phyloP scores from a whole-genome alignment of 2,329 filamentous ascomycete species.

The Cadophora luteo-olivacea region DNA sequence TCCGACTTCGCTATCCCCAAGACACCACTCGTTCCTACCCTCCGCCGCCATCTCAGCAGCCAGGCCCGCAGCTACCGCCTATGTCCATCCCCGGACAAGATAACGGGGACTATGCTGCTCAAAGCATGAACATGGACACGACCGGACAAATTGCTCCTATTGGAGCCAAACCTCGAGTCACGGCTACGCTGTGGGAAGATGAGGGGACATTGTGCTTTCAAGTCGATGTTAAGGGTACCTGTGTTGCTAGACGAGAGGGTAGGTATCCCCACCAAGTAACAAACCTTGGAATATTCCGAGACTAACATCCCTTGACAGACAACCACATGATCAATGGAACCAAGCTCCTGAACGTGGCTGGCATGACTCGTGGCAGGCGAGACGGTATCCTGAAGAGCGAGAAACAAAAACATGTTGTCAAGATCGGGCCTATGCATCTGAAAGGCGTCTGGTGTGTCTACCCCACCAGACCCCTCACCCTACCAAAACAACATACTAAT shows the following conservation, averaged over 20 bases:
- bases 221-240: conserved; percentile 93
- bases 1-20: conserved; percentile 37
- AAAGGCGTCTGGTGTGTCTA: conserved; percentile 88
- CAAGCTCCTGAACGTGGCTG: conserved; percentile 92
- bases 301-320: conserved; percentile 57
- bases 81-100: conserved; percentile 29
- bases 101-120: conserved; percentile 23
- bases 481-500: not conserved
- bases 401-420: conserved; percentile 94
- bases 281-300: not conserved
- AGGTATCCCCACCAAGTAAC: conserved; percentile 41
- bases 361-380: conserved; percentile 93
- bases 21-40: conserved; percentile 28
- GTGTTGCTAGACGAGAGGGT: conserved; percentile 93
- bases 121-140: conserved; percentile 59
- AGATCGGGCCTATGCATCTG: conserved; percentile 97
- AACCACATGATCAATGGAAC: conserved; percentile 99
- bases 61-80: conserved; percentile 31
- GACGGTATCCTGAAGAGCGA: conserved; percentile 97
- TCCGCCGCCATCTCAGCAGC: conserved; percentile 23
- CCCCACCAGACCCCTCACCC: not conserved
- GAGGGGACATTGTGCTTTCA: conserved; percentile 97
- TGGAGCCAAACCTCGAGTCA: conserved; percentile 96
- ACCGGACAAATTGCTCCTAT: conserved; percentile 89
- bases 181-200: conserved; percentile 95